Conservation (phyloP, 2,329 filamentous ascomycete species). For the Aspergillus sp. region DNA sequence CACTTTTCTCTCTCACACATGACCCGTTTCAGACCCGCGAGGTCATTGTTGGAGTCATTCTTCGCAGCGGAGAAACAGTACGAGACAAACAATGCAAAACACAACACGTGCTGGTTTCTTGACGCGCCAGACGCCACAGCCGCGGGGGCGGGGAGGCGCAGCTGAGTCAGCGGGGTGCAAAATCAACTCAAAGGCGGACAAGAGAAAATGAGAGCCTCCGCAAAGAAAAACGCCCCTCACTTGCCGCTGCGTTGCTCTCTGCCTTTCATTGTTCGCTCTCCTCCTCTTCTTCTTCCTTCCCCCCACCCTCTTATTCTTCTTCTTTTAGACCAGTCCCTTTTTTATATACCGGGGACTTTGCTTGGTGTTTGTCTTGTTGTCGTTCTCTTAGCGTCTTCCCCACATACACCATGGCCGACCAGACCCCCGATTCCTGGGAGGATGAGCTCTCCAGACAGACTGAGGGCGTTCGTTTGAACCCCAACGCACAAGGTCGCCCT, state of each 20-base stretch:
- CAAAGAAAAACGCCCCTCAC: slow-evolving; percentile 31
- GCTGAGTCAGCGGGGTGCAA: slow-evolving; percentile 36
- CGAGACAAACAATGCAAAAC: slow-evolving; percentile 19
- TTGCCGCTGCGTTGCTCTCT: slow-evolving; percentile 10
- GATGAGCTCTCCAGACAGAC: slow-evolving; percentile 81
- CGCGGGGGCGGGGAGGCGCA: slow-evolving; percentile 17
- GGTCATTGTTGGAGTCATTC: background rate
- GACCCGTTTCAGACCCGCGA: background rate
- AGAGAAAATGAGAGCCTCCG: slow-evolving; percentile 2
- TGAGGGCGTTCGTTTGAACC: slow-evolving; percentile 73
- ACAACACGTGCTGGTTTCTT: background rate
- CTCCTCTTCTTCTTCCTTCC: slow-evolving; percentile 11
- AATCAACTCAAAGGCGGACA: slow-evolving; percentile 19
- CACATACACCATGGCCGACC: slow-evolving; percentile 70
- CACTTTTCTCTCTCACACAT: background rate
- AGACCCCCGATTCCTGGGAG: slow-evolving; percentile 84
- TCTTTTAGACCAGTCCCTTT: slow-evolving; percentile 15
- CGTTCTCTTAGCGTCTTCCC: slow-evolving; percentile 21
- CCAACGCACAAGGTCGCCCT: slow-evolving; percentile 56
- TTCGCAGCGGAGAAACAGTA: background rate
- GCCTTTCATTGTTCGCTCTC: slow-evolving; percentile 2
- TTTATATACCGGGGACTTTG: slow-evolving; percentile 13
- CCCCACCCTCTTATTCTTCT: slow-evolving; percentile 14
- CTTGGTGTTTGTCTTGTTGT: slow-evolving; percentile 26
- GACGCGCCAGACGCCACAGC: slow-evolving; percentile 17